Conservation (phyloP, 495 filamentous ascomycete species). For the Jackrogersella minutella region DNA sequence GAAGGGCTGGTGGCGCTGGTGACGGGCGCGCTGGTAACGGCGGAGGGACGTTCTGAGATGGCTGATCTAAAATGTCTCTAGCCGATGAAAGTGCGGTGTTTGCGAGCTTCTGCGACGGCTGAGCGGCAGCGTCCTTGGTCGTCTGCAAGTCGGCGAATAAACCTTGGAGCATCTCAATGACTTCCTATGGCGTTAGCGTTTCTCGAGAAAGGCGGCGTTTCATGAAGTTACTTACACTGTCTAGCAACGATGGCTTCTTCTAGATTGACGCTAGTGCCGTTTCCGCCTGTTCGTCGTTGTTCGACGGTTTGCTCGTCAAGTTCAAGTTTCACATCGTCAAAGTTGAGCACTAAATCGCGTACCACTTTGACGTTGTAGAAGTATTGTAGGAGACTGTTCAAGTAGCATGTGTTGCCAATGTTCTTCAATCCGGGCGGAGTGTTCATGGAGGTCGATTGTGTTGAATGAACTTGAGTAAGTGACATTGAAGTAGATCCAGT, state of each 20-base stretch:
- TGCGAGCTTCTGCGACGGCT: conserved; percentile 81
- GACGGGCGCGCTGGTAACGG: conserved; percentile 47
- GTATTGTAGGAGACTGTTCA: conserved; percentile 96
- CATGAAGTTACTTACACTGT: conserved; percentile 35
- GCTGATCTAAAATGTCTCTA: conserved; percentile 40
- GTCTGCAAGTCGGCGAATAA: conserved; percentile 78
- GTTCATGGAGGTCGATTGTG: not conserved
- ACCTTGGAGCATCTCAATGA: conserved; percentile 41
- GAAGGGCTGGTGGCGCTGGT: conserved; percentile 28
- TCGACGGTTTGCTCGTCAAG: conserved; percentile 65
- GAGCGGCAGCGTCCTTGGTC: conserved; percentile 59
- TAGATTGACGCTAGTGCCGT: conserved; percentile 45
- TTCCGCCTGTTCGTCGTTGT: conserved; percentile 69
- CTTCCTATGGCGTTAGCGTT: conserved; percentile 30
- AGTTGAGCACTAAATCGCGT: conserved; percentile 78
- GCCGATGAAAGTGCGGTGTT: conserved; percentile 70
- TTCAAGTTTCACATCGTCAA: conserved; percentile 70
- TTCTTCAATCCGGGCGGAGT: conserved; percentile 73
- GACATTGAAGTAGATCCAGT: conserved; percentile 10
- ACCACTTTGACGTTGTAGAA: conserved; percentile 88
- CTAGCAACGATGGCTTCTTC: conserved; percentile 54
- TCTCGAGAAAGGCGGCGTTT: not conserved
- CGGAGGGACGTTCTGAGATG: conserved; percentile 36
- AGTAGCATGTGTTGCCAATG: conserved; percentile 96
- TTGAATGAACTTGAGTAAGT: conserved; percentile 5